These are phyloP conservation scores for Tetradesmus lagerheimii DNA, from an alignment of 139 green algal genomes.

Conservation along the genomic window DNA sequence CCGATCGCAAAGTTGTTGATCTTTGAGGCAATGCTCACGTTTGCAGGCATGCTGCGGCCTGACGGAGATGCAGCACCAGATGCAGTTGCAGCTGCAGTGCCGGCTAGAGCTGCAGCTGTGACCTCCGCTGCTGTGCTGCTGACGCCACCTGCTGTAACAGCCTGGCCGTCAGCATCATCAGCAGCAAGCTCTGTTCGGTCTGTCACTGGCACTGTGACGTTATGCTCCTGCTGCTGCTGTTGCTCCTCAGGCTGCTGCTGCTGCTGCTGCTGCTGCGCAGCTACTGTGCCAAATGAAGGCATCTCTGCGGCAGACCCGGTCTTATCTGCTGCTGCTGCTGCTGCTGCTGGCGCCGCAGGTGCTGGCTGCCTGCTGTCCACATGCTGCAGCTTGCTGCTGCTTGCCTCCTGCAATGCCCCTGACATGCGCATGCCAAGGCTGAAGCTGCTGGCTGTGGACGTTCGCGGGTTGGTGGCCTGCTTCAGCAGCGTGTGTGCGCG, in stretches of 20 bases:
- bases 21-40: constrained; percentile 23
- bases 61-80: background rate
- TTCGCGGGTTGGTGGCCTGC: constrained; percentile 40
- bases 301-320: background rate
- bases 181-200: background rate
- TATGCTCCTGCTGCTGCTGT: background rate
- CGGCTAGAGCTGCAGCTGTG: background rate
- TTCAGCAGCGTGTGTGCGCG: constrained; percentile 42
- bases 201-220: background rate
- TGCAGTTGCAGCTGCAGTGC: background rate
- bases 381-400: background rate
- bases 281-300: background rate
- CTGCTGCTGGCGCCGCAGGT: background rate
- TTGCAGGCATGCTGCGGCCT: background rate
- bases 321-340: background rate
- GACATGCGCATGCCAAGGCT: constrained; percentile 1
- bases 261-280: background rate
- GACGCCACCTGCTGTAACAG: background rate
- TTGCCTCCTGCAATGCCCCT: background rate
- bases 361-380: background rate
- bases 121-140: background rate
- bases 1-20: constrained; percentile 17
- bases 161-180: background rate
- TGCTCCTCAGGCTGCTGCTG: background rate
- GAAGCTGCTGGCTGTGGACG: constrained; percentile 22